phyloP scores from a whole-genome alignment of 108 stramenopile species.

The Skeletonema costatum region DNA sequence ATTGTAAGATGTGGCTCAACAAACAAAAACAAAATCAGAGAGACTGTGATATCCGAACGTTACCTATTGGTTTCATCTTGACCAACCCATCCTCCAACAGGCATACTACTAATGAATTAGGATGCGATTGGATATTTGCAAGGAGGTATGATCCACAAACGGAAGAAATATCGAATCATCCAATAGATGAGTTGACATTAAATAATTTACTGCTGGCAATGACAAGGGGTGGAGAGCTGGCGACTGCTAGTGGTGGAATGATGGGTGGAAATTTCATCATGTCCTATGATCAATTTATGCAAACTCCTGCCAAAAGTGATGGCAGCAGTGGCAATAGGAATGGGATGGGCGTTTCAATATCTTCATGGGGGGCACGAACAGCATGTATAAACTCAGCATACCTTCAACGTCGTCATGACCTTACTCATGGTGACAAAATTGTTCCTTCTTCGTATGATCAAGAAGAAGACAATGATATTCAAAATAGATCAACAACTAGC shows the following conservation, averaged over 20 bases:
- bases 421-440: constrained; percentile 56
- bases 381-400: constrained; percentile 20
- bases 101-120: neutral
- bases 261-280: constrained; percentile 17
- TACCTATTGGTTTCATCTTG: constrained; percentile 41
- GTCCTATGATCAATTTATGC: constrained; percentile 55
- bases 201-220: constrained; percentile 55
- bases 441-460: constrained; percentile 62
- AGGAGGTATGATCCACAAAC: constrained; percentile 67
- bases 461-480: constrained; percentile 19
- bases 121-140: constrained; percentile 53
- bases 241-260: neutral
- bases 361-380: constrained; percentile 36
- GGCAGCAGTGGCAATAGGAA: constrained; percentile 30
- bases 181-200: constrained; percentile 55
- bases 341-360: neutral
- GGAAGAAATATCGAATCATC: constrained; percentile 71
- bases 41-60: neutral
- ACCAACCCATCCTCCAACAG: neutral
- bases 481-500: neutral
- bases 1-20: constrained; percentile 23
- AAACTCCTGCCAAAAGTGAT: constrained; percentile 11
- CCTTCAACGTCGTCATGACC: constrained; percentile 15
- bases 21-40: neutral
- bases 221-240: constrained; percentile 22